Base-by-base conservation (phyloP, 139 green algal species). In the Pleodorina starrii region DNA sequence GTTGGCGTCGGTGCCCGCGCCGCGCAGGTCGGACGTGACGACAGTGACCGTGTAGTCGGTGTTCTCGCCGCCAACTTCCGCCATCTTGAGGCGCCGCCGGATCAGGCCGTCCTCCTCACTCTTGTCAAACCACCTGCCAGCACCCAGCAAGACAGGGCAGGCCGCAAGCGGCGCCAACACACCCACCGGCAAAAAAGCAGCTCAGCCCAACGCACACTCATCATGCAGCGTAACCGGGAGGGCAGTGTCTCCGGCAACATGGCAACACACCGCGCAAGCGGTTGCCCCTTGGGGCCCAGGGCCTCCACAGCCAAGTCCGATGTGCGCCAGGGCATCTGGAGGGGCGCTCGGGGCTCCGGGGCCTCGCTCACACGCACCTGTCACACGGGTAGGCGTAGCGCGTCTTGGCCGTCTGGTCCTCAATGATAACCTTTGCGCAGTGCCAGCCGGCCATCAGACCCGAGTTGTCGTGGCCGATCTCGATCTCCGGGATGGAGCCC, bases 381-480 rank as follows among this genome's bases (percentile, higher is more conserved):
- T 95, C 90, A 75, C 91, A 94, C 11, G 84, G 72, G 87, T 94
- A 95, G n/a, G 59, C 82, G 51, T 71, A 92, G 6, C 91, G 78
- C 66, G 85, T 89, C 71, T 90, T 82, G 1, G 86, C 77, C 0
- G 86, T 88, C 66, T 92, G 80, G 57, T 95, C 90, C 75, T 91
- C 51, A n/a, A 95, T 86, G 50, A 94, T 73, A 17, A 91, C 87
- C 63, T 87, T 87, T 40, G 88, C 79, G 32, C 72, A 85, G 69
- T 92, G 90, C 92, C 91, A 94, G 12, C 91, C 93, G 7, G 93
- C 68, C 35, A 75, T 87, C 11, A 84, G 43, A 10, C 93, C 93
- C 16, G 51, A 84, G 89, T 94, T 93, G 85, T 95, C 93, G 63
- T 95, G 93, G 27, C 91, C 92, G 59, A 95, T 93, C 79, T 94